Conservation (phyloP, 108 stramenopile genomes). For the Pseudonitzschia multiseries region DNA sequence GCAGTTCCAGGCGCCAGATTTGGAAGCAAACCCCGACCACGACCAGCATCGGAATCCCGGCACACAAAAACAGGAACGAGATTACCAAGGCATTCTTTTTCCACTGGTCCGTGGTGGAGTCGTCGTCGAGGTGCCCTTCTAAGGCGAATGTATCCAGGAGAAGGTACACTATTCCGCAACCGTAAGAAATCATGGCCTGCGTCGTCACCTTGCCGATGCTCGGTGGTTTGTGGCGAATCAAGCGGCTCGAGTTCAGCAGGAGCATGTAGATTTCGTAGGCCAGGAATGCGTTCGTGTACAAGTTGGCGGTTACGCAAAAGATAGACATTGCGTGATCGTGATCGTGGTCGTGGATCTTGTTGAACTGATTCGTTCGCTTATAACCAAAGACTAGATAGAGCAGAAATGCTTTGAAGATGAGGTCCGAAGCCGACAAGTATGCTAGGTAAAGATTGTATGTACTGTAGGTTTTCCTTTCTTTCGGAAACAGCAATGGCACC, state of each 20-base stretch:
- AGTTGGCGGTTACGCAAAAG: background rate
- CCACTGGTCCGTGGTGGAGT: background rate
- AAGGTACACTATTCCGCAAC: background rate
- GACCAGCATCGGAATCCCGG: background rate
- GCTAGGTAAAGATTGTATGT: constrained; percentile 9
- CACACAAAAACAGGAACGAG: background rate
- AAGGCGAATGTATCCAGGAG: background rate
- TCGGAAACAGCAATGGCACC: background rate
- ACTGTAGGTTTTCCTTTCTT: background rate
- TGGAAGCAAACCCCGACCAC: background rate
- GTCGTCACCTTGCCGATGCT: background rate
- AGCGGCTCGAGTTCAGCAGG: background rate
- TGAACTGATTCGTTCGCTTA: background rate
- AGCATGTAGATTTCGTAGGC: background rate
- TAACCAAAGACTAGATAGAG: background rate
- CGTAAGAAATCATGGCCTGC: background rate
- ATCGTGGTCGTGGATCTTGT: background rate
- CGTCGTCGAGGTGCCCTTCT: background rate
- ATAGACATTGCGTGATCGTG: background rate
- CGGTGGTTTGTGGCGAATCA: background rate
- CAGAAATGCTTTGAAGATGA: background rate
- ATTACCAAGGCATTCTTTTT: background rate
- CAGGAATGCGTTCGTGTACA: constrained; percentile 1
- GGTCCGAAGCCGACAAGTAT: background rate
- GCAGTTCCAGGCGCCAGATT: background rate